A percentile compares a stretch with the other conserved stretches of the same genome.
phyloP scores from a whole-genome alignment of 1,139 yeast species.

The Candida sp. region DNA sequence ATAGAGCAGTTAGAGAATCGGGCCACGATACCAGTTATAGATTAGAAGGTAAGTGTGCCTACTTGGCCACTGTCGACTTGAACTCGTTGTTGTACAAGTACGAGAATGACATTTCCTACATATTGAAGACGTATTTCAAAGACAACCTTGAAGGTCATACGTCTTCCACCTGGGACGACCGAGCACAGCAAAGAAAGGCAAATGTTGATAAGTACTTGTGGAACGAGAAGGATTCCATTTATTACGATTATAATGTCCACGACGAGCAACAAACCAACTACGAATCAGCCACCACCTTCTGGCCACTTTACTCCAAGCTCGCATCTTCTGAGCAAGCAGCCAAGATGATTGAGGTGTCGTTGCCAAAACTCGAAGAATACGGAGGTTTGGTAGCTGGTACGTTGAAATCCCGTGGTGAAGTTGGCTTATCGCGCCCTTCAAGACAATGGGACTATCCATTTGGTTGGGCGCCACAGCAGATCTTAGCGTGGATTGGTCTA shows the following conservation, averaged over 20 bases:
- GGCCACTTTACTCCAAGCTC: conserved; percentile 89
- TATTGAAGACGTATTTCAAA: conserved; percentile 60
- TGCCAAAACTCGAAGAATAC: conserved; percentile 77
- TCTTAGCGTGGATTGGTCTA: conserved; percentile 91
- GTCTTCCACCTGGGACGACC: conserved; percentile 60
- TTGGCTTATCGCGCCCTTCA: conserved; percentile 73
- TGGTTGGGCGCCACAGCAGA: conserved; percentile 99
- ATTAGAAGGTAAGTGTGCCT: conserved; percentile 88
- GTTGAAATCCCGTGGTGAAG: conserved; percentile 71
- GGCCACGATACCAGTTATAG: conserved; percentile 97
- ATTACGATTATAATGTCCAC: conserved; percentile 82
- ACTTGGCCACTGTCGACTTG: conserved; percentile 89
- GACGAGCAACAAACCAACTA: conserved; percentile 60
- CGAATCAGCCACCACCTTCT: conserved; percentile 90
- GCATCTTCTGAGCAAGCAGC: conserved; percentile 81
- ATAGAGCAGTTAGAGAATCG: conserved; percentile 94
- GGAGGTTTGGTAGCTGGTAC: conserved; percentile 96
- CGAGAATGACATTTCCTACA: conserved; percentile 80
- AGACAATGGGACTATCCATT: conserved; percentile 99
- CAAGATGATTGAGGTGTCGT: conserved; percentile 57
- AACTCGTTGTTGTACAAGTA: conserved; percentile 89
- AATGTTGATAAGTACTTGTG: conserved; percentile 76
- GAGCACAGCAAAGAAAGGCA: conserved; percentile 58
- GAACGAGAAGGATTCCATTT: conserved; percentile 82
- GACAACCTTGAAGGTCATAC: conserved; percentile 45